Percentiles rank a stretch among this genome's conserved stretches.
Evolutionary conservation across 2,329 filamentous ascomycete genomes (phyloP).

Genomic region (Pleoardoris graminearum): DNA sequence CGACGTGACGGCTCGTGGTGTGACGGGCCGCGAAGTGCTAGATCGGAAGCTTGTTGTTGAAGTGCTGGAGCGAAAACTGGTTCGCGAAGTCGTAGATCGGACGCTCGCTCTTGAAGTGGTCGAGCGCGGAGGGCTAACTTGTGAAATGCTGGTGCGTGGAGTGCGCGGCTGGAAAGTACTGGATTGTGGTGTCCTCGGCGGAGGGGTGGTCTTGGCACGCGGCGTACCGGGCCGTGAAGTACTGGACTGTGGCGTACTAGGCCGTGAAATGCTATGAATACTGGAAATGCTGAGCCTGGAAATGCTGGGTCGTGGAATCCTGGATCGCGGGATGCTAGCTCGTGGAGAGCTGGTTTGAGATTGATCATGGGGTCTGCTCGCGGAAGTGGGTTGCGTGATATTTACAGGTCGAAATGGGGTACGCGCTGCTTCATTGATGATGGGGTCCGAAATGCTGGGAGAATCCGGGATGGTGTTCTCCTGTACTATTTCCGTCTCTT

Average conservation of each 20-base stretch:
- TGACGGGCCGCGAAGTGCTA: not conserved
- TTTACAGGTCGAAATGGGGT: not conserved
- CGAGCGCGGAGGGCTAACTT: not conserved
- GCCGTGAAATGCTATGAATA: not conserved
- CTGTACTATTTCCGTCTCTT: not conserved
- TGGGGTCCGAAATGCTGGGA: not conserved
- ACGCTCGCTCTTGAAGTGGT: not conserved
- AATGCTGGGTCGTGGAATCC: not conserved
- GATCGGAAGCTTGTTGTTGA: not conserved
- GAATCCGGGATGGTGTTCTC: not conserved
- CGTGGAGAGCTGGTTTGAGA: not conserved
- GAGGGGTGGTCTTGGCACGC: not conserved
- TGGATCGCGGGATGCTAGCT: not conserved
- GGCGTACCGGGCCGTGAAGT: not conserved
- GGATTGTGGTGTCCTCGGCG: not conserved
- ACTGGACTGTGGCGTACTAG: not conserved
- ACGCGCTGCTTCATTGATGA: not conserved
- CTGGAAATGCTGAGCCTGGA: not conserved
- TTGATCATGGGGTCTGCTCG: not conserved
- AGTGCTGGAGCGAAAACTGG: not conserved
- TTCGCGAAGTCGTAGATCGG: not conserved
- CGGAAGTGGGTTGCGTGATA: not conserved
- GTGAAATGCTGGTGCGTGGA: not conserved
- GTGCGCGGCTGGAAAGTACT: not conserved
- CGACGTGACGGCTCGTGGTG: not conserved